These are phyloP conservation scores for Limnanthes douglasii DNA, from an alignment of 345 rosid species.

Conservation along the genomic window DNA sequence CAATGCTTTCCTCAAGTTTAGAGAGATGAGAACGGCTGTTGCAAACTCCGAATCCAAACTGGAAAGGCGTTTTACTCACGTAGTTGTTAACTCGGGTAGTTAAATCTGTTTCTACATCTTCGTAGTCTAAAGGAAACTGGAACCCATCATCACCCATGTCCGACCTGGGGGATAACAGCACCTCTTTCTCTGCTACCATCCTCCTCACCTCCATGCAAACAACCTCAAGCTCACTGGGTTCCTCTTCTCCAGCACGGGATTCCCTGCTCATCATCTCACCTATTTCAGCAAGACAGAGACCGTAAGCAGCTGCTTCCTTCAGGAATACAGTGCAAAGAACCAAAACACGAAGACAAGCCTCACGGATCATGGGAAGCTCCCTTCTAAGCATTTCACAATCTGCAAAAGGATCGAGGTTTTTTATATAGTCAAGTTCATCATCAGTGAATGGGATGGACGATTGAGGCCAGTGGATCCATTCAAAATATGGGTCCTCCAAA, in stretches of 20 bases:
- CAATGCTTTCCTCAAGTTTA: slow-evolving; percentile 66
- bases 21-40: slow-evolving; percentile 43
- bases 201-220: slow-evolving; percentile 81
- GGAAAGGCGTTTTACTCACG: slow-evolving; percentile 22
- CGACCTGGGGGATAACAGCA: slow-evolving; percentile 31
- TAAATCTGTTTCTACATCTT: slow-evolving; percentile 33
- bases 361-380: slow-evolving; percentile 93
- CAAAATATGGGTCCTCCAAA: slow-evolving; percentile 96
- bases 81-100: slow-evolving; percentile 31
- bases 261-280: slow-evolving; percentile 99
- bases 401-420: slow-evolving; percentile 36
- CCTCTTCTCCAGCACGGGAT: slow-evolving; percentile 73
- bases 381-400: slow-evolving; percentile 71
- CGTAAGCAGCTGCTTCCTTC: slow-evolving; percentile 68
- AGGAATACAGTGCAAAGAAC: slow-evolving; percentile 76
- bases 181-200: slow-evolving; percentile 42
- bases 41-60: slow-evolving; percentile 25
- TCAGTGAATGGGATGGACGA: slow-evolving; percentile 97
- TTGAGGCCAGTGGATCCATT: slow-evolving; percentile 99
- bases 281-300: slow-evolving; percentile 86
- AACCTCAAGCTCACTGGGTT: slow-evolving; percentile 94
- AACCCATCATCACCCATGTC: slow-evolving; percentile 53
- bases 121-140: slow-evolving; percentile 69
- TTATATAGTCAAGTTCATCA: slow-evolving; percentile 79
- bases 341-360: slow-evolving; percentile 75